Percentiles rank a stretch among this genome's conserved stretches.
phyloP scores from a whole-genome alignment of 768 basidiomycete species.

The Chalciporus chontae region DNA sequence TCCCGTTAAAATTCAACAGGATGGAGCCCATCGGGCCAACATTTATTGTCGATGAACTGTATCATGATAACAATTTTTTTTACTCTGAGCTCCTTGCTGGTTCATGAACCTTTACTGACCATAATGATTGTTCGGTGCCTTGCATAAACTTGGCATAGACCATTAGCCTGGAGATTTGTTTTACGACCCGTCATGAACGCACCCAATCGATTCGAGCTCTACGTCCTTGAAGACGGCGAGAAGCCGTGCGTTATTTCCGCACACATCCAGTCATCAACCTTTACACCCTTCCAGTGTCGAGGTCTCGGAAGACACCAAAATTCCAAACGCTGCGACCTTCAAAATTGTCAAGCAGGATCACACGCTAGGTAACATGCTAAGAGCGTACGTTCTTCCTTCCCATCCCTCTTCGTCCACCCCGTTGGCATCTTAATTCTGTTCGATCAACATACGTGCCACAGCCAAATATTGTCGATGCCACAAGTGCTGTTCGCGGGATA shows the following conservation, averaged over 20 bases:
- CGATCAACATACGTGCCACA: conserved; percentile 30
- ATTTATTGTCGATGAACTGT: conserved; percentile 73
- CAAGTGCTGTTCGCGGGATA: conserved; percentile 94
- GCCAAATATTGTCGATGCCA: conserved; percentile 87
- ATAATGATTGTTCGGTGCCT: not conserved
- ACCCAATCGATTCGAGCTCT: conserved; percentile 88
- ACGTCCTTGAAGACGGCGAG: conserved; percentile 90
- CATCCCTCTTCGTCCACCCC: not conserved
- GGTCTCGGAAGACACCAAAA: conserved; percentile 92
- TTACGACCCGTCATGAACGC: conserved; percentile 68
- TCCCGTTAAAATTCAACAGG: conserved; percentile 30
- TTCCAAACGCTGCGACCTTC: conserved; percentile 95
- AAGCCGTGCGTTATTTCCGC: conserved; percentile 65
- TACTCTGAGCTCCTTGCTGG: conserved; percentile 38
- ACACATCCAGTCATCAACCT: not conserved
- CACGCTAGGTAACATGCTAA: conserved; percentile 94
- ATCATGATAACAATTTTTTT: conserved; percentile 47
- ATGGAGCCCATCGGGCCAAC: conserved; percentile 46
- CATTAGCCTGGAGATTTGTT: not conserved
- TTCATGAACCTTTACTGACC: not conserved
- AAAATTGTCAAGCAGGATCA: conserved; percentile 97
- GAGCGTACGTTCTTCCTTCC: conserved; percentile 59
- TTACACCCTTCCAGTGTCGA: conserved; percentile 62
- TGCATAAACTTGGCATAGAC: not conserved
- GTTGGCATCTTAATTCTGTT: not conserved